Evolutionary conservation across 2,329 filamentous ascomycete species (phyloP).

Genomic region (Botryosphaeria dothidea): DNA sequence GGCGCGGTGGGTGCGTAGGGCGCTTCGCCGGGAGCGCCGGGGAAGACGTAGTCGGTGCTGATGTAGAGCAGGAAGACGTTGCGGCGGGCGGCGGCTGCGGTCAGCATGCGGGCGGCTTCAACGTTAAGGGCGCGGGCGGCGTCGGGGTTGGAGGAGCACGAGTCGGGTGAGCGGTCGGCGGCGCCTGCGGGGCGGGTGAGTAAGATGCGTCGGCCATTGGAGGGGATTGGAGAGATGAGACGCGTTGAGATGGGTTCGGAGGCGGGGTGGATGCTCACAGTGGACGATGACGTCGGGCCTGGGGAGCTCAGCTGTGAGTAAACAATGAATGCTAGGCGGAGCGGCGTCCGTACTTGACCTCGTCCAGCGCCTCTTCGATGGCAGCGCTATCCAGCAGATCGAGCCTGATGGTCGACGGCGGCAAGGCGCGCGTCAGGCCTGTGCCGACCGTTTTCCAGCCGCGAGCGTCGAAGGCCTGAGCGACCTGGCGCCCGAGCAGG

Average conservation of each 20-base stretch:
- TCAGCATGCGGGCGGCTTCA: constrained; percentile 66
- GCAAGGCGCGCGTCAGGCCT: constrained; percentile 70
- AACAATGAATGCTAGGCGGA: neutral
- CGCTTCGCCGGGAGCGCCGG: constrained; percentile 73
- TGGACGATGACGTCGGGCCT: constrained; percentile 80
- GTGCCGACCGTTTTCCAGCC: constrained; percentile 56
- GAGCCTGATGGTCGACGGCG: constrained; percentile 61
- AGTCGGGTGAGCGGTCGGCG: constrained; percentile 84
- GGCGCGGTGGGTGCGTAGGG: constrained; percentile 70
- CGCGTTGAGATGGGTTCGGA: neutral
- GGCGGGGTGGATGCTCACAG: constrained; percentile 54
- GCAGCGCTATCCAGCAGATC: constrained; percentile 50
- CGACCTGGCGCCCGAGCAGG: constrained; percentile 77
- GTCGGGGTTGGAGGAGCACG: constrained; percentile 76
- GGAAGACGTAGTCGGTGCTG: constrained; percentile 80
- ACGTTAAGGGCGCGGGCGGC: constrained; percentile 75
- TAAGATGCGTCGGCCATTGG: constrained; percentile 16
- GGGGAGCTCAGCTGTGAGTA: constrained; percentile 14
- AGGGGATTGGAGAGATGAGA: neutral
- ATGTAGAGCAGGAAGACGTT: constrained; percentile 72
- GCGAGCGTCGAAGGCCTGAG: constrained; percentile 66
- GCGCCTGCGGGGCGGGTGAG: constrained; percentile 58
- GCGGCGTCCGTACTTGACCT: constrained; percentile 49
- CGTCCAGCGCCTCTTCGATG: constrained; percentile 50
- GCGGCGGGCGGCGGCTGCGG: constrained; percentile 63